Conservation (phyloP, 345 rosid genomes). For the Eucalyptus marginata region DNA sequence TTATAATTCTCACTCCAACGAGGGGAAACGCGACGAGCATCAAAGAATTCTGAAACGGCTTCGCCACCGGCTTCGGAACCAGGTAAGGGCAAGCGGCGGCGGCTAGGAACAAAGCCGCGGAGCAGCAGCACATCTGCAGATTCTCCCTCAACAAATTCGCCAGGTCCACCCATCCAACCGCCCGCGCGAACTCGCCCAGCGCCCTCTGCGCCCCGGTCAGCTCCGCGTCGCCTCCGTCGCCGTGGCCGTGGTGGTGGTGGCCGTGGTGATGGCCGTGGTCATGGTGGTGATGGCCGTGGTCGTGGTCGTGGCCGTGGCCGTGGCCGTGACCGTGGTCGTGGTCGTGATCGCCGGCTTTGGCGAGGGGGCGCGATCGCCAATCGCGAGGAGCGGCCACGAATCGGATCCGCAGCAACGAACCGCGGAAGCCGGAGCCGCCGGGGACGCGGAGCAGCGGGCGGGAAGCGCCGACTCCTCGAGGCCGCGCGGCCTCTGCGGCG, state of each 20-base stretch:
- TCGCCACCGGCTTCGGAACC: conserved; percentile 45
- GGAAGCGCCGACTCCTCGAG: neutral
- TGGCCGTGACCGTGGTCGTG: neutral
- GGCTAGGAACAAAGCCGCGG: conserved; percentile 60
- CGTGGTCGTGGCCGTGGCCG: neutral
- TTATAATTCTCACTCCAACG: conserved; percentile 51
- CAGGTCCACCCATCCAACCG: conserved; percentile 58
- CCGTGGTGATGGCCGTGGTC: conserved; percentile 1
- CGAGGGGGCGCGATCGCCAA: neutral
- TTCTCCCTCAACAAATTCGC: conserved; percentile 82
- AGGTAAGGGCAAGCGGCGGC: conserved; percentile 72
- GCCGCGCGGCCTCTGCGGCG: neutral
- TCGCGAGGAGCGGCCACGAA: neutral
- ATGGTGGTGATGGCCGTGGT: conserved; percentile 9
- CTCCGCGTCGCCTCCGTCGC: conserved; percentile 15
- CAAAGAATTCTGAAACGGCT: conserved; percentile 55
- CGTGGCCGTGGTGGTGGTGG: conserved; percentile 29
- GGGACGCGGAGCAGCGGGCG: neutral
- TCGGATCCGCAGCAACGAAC: neutral
- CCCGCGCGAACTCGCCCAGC: conserved; percentile 48
- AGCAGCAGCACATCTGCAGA: conserved; percentile 70
- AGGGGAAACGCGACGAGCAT: conserved; percentile 72
- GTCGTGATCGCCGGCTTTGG: neutral
- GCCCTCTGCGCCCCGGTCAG: conserved; percentile 38
- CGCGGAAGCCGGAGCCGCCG: neutral